These are phyloP conservation scores for Ceratobasidium sp. DNA, from an alignment of 1,284 basidiomycete species.

Conservation along the genomic window DNA sequence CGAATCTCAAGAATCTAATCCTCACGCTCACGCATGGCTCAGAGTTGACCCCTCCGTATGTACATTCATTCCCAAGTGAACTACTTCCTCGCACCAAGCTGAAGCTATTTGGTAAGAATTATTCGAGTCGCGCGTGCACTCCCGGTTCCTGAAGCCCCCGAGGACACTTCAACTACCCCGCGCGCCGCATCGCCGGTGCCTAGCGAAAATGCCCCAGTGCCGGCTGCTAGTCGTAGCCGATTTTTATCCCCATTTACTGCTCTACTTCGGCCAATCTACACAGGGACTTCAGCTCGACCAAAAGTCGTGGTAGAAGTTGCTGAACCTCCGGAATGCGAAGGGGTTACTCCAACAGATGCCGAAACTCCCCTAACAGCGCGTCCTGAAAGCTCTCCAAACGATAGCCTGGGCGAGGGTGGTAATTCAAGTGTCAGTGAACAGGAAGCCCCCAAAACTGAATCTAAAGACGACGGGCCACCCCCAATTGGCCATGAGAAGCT, in stretches of 20 bases:
- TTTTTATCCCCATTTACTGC: conserved; percentile 40
- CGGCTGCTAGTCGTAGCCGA: conserved; percentile 37
- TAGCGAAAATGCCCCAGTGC: not conserved
- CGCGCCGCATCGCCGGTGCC: conserved; percentile 20
- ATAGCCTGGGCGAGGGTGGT: not conserved
- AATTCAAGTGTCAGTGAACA: conserved; percentile 17
- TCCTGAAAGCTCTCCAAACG: conserved; percentile 9
- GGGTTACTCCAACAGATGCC: conserved; percentile 1
- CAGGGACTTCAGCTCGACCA: conserved; percentile 13
- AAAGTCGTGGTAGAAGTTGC: conserved; percentile 30
- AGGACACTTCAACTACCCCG: conserved; percentile 24
- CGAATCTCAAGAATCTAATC: conserved; percentile 93
- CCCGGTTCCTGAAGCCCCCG: not conserved
- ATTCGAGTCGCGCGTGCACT: conserved; percentile 1
- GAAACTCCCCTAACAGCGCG: conserved; percentile 11
- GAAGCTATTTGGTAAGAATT: not conserved
- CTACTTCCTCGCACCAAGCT: too few species aligned
- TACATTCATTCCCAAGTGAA: not conserved
- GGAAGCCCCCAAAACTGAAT: conserved; percentile 2
- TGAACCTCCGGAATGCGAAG: conserved; percentile 18
- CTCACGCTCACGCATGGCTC: conserved; percentile 76
- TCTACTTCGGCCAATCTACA: conserved; percentile 37
- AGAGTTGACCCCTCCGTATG: conserved; percentile 33
- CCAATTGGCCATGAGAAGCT: conserved; percentile 31
- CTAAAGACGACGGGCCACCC: conserved; percentile 3